Percentiles rank a stretch among this genome's conserved stretches.
Evolutionary conservation across 73 alveolate species (phyloP).

Genomic region (Paramecium sexaurelia): DNA sequence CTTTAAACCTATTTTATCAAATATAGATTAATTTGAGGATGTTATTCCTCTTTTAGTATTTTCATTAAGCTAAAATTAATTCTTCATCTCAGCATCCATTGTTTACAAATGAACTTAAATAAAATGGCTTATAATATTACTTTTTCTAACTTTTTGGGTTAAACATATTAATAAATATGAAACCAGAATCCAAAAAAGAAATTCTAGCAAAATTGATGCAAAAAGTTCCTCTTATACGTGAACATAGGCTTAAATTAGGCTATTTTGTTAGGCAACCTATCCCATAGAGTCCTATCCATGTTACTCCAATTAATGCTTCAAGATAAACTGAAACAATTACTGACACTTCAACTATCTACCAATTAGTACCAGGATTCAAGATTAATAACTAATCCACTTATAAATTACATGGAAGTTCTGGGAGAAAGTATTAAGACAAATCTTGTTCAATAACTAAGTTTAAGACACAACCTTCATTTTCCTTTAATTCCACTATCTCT

Average conservation of each 20-base stretch:
- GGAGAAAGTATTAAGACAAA: background rate
- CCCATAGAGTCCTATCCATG: background rate
- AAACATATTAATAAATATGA: conserved; percentile 31
- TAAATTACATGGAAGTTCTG: background rate
- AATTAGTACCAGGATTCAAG: background rate
- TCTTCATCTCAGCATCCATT: background rate
- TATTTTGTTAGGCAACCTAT: background rate
- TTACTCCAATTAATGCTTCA: background rate
- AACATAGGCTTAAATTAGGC: background rate
- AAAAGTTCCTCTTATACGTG: background rate
- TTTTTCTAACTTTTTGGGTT: conserved; percentile 49
- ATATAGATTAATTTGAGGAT: conserved; percentile 6
- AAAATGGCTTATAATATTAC: conserved; percentile 36
- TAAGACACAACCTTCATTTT: background rate
- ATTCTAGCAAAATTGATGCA: background rate
- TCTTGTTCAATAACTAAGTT: background rate
- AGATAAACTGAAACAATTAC: background rate
- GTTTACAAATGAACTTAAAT: conserved; percentile 22
- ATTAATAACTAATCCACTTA: background rate
- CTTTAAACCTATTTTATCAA: background rate
- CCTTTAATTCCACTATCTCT: background rate
- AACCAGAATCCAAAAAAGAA: background rate
- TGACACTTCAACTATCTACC: background rate
- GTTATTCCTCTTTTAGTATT: conserved; percentile 51
- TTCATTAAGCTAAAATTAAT: background rate